A percentile compares a stretch with the other conserved stretches of the same genome.
phyloP scores from a whole-genome alignment of 805 yeast species.

The Candida oleophila region DNA sequence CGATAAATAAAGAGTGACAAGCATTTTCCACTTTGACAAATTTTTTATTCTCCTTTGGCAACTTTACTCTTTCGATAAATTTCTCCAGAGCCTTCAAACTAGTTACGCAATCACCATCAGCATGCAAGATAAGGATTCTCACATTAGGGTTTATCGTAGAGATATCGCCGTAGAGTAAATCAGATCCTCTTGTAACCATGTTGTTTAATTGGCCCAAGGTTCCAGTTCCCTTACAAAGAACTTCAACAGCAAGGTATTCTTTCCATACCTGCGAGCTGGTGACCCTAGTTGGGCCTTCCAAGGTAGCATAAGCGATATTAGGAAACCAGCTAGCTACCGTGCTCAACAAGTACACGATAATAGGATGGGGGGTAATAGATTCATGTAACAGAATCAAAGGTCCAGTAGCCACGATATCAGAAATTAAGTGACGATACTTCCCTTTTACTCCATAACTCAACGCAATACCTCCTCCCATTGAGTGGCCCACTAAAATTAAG shows the following conservation, averaged over 20 bases:
- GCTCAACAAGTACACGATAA: not conserved
- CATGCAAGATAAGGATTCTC: constrained; percentile 9
- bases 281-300: constrained; percentile 2
- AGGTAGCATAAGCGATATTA: not conserved
- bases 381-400: constrained; percentile 6
- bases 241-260: constrained; percentile 6
- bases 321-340: constrained; percentile 1
- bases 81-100: constrained; percentile 4
- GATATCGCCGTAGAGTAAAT: constrained; percentile 1
- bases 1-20: constrained; percentile 12
- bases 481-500: constrained; percentile 9
- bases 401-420: constrained; percentile 5
- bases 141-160: not conserved
- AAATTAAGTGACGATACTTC: constrained; percentile 6
- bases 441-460: constrained; percentile 9
- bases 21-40: constrained; percentile 3
- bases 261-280: constrained; percentile 8
- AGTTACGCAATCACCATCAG: constrained; percentile 7
- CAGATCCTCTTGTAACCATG: constrained; percentile 8
- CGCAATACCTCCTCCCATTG: constrained; percentile 13
- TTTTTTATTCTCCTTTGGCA: constrained; percentile 3
- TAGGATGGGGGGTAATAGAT: not conserved
- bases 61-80: constrained; percentile 4
- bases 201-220: constrained; percentile 8
- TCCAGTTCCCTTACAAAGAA: constrained; percentile 6